A percentile compares a stretch with the other conserved stretches of the same genome.
Conservation (phyloP, 208 protist genomes). For the Acanthamoeba lenticulata region DNA sequence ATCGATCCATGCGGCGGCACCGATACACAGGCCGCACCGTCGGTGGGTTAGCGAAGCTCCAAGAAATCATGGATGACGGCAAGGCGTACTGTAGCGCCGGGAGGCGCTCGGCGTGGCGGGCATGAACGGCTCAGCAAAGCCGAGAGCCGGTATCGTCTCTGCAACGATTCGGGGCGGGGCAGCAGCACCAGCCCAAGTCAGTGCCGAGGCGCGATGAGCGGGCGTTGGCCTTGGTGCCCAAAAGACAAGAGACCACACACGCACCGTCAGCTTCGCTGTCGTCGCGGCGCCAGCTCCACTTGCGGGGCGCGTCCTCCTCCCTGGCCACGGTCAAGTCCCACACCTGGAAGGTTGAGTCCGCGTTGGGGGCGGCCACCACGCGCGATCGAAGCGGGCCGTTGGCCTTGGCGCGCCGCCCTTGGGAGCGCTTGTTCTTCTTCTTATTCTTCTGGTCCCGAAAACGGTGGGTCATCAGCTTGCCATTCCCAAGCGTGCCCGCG, state of each 20-base stretch:
- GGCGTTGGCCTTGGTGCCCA: not conserved
- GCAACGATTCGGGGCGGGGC: not conserved
- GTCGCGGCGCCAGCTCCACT: not conserved
- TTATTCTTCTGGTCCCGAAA: not conserved
- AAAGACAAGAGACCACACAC: too few species aligned
- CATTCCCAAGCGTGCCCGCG: not conserved
- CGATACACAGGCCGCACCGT: not conserved
- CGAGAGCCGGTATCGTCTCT: not conserved
- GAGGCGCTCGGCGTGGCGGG: not conserved
- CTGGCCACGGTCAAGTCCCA: not conserved
- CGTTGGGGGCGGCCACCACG: not conserved
- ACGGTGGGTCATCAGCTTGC: not conserved
- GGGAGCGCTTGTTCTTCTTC: not conserved
- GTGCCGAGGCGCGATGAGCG: not conserved
- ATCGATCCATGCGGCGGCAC: not conserved
- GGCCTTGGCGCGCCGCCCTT: not conserved
- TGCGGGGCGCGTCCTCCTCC: not conserved
- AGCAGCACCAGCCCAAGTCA: too few species aligned
- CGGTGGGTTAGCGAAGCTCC: not conserved
- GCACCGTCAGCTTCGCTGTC: not conserved
- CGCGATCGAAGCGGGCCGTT: not conserved
- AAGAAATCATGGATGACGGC: not conserved
- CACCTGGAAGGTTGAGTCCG: slow-evolving; percentile 3
- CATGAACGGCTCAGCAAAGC: not conserved
- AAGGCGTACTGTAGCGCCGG: not conserved